phyloP scores from a whole-genome alignment of 2,329 filamentous ascomycete genomes.

The Metarhizium humberi region DNA sequence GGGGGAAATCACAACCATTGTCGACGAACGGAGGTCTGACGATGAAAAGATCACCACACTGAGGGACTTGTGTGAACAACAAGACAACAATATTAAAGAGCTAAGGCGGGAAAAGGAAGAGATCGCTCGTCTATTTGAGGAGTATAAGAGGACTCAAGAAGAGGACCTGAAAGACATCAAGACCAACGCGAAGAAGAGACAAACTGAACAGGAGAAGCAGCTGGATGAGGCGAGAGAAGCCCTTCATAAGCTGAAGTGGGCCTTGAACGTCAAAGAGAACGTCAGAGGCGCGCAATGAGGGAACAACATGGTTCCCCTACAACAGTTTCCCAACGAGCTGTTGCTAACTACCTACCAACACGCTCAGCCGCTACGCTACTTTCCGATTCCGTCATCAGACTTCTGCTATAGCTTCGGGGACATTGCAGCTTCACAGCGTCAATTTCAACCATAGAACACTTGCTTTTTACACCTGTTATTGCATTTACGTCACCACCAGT shows the following conservation, averaged over 20 bases:
- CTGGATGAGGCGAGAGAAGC: constrained; percentile 50
- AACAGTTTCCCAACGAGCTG: not conserved
- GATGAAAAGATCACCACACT: constrained; percentile 55
- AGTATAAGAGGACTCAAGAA: constrained; percentile 57
- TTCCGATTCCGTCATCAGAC: not conserved
- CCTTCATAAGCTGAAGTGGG: constrained; percentile 64
- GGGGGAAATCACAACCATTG: constrained; percentile 43
- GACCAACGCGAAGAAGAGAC: constrained; percentile 43
- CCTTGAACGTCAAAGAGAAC: constrained; percentile 56
- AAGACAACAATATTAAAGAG: constrained; percentile 57
- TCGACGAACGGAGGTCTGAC: constrained; percentile 47
- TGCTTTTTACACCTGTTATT: too few species aligned
- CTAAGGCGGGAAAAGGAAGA: constrained; percentile 52
- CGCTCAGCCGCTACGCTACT: not conserved
- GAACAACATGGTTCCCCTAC: not conserved
- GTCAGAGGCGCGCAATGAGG: constrained; percentile 42
- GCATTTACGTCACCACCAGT: constrained; percentile 3
- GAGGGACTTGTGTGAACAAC: constrained; percentile 62
- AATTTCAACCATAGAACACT: too few species aligned
- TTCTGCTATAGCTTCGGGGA: too few species aligned
- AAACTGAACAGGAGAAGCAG: constrained; percentile 50
- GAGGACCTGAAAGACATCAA: constrained; percentile 51
- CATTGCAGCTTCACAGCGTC: too few species aligned
- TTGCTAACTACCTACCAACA: not conserved
- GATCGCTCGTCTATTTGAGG: constrained; percentile 50